Evolutionary conservation across 108 stramenopile genomes (phyloP).

Genomic region (Conticribra guillardii): DNA sequence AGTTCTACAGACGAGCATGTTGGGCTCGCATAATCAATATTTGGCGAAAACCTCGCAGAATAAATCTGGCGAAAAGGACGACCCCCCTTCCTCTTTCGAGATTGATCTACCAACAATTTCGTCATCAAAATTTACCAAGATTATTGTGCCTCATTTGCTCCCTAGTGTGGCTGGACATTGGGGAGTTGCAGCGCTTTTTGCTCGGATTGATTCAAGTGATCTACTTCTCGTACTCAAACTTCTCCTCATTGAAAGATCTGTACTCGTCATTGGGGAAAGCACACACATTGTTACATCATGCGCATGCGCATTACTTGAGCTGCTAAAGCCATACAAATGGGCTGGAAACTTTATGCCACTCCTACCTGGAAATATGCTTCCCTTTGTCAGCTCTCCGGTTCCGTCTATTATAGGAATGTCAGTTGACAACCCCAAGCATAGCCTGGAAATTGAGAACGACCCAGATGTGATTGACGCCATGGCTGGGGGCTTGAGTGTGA

Average conservation of each 20-base stretch:
- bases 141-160: conserved; percentile 28
- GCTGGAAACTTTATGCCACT: conserved; percentile 46
- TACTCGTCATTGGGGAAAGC: conserved; percentile 35
- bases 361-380: conserved; percentile 34
- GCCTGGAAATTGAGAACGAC: conserved; percentile 5
- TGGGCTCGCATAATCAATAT: not conserved
- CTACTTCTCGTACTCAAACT: conserved; percentile 30
- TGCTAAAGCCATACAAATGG: conserved; percentile 43
- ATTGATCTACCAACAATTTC: conserved; percentile 7
- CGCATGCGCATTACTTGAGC: conserved; percentile 31
- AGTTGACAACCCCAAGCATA: not conserved
- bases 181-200: conserved; percentile 30
- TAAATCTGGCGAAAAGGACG: not conserved
- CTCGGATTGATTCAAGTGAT: conserved; percentile 8
- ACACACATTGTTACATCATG: conserved; percentile 28
- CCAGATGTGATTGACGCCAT: conserved; percentile 17
- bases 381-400: conserved; percentile 41
- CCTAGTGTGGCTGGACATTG: conserved; percentile 39
- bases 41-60: not conserved
- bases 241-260: conserved; percentile 33
- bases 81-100: not conserved
- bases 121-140: not conserved
- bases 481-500: conserved; percentile 21
- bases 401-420: conserved; percentile 29
- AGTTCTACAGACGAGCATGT: not conserved